These are phyloP conservation scores for Alloteropsis semialata DNA, from an alignment of 176 grass and related monocot genomes.

Conservation along the genomic window DNA sequence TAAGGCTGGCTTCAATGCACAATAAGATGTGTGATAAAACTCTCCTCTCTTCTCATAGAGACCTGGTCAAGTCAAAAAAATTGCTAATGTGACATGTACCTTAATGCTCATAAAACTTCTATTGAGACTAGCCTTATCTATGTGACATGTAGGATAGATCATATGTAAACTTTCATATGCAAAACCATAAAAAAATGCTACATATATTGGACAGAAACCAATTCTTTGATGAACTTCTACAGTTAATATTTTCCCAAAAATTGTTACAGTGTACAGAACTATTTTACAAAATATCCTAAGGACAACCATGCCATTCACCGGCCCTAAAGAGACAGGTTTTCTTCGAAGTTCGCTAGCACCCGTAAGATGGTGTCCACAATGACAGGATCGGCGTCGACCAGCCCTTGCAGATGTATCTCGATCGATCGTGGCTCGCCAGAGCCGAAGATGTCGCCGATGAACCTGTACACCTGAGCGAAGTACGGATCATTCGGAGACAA, in stretches of 20 bases:
- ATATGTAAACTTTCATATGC: no score
- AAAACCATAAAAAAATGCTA: no score
- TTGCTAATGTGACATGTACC: no score
- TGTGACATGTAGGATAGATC: no score
- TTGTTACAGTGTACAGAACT: neutral
- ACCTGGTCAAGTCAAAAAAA: no score
- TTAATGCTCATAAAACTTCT: no score
- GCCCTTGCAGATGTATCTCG: constrained; percentile 29
- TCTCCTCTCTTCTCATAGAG: no score
- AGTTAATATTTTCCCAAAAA: neutral
- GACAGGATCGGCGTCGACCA: constrained; percentile 27
- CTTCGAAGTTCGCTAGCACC: neutral
- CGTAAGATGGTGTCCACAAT: constrained; percentile 5
- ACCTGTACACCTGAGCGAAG: constrained; percentile 51
- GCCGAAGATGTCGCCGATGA: constrained; percentile 64
- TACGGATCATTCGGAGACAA: constrained; percentile 1
- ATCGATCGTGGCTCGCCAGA: constrained; percentile 25
- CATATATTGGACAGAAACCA: no score
- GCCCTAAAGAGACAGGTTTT: neutral
- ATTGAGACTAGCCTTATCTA: no score
- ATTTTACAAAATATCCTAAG: neutral
- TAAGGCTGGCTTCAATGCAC: no score
- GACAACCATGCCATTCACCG: neutral
- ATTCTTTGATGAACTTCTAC: no score
- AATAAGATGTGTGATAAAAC: no score